These are phyloP conservation scores for Panellus pusillus DNA, from an alignment of 768 basidiomycete genomes.

Conservation along the genomic window DNA sequence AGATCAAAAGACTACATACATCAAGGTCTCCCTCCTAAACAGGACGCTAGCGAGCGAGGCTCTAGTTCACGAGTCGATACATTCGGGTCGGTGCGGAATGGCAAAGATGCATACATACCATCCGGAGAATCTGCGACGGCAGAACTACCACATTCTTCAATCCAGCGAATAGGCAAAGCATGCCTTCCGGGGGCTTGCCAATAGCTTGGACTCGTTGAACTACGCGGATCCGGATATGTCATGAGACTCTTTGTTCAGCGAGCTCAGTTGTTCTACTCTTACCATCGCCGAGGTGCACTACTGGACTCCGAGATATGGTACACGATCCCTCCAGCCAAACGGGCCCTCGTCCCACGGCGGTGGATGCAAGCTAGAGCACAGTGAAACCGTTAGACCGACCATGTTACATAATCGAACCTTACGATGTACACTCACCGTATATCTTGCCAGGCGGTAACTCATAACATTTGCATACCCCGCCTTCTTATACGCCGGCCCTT, in stretches of 20 bases:
- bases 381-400: conserved; percentile 1
- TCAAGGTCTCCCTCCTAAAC: conserved; percentile 79
- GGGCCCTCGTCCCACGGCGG: conserved; percentile 45
- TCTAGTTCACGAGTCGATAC: conserved; percentile 36
- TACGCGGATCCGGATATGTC: conserved; percentile 22
- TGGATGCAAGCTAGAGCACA: conserved; percentile 55
- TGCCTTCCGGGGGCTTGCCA: conserved; percentile 61
- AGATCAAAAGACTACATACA: conserved; percentile 1
- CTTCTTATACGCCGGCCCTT: conserved; percentile 63
- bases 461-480: conserved; percentile 56
- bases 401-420: neutral
- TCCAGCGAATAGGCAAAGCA: conserved; percentile 56
- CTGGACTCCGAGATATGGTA: conserved; percentile 70
- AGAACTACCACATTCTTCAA: conserved; percentile 75
- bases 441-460: conserved; percentile 57
- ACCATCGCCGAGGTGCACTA: conserved; percentile 78
- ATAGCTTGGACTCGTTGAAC: conserved; percentile 73
- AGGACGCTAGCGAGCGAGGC: conserved; percentile 62
- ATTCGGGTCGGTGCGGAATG: neutral
- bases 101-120: conserved; percentile 38
- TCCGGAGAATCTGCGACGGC: conserved; percentile 35
- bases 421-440: conserved; percentile 49
- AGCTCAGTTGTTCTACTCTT: conserved; percentile 4
- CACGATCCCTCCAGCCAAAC: conserved; percentile 60
- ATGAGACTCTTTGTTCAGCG: neutral